Evolutionary conservation across 805 yeast genomes (phyloP).

Genomic region (Zygoascus ofunaensis): DNA sequence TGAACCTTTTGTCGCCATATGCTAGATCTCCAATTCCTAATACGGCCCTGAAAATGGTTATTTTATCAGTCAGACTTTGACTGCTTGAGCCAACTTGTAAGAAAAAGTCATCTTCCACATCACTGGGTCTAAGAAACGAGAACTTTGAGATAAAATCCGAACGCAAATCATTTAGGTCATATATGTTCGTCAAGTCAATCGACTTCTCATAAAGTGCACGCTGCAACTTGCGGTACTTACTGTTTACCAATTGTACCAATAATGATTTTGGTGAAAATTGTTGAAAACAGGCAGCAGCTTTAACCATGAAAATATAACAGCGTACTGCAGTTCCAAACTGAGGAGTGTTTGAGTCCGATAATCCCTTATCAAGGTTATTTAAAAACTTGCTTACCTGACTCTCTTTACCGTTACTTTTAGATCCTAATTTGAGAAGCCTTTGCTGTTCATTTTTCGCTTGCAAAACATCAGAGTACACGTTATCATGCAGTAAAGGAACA

Average conservation of each 20-base stretch:
- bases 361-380: background rate
- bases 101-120: slow-evolving; percentile 9
- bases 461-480: background rate
- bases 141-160: slow-evolving; percentile 11
- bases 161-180: slow-evolving; percentile 10
- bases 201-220: slow-evolving; percentile 7
- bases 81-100: slow-evolving; percentile 5
- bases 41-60: slow-evolving; percentile 12
- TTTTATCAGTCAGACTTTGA: slow-evolving; percentile 7
- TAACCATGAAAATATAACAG: slow-evolving; percentile 9
- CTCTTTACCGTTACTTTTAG: too few relatives aligned
- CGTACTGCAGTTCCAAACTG: slow-evolving; percentile 6
- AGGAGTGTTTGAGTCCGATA: background rate
- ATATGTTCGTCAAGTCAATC: slow-evolving; percentile 3
- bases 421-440: too few relatives aligned
- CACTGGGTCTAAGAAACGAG: slow-evolving; percentile 6
- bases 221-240: slow-evolving; percentile 9
- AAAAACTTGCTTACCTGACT: too few relatives aligned
- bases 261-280: slow-evolving; percentile 7
- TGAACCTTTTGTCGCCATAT: slow-evolving; percentile 7
- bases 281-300: slow-evolving; percentile 14
- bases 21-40: slow-evolving; percentile 9
- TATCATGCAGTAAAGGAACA: background rate
- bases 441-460: too few relatives aligned
- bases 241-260: slow-evolving; percentile 5